These are phyloP conservation scores for Pseudogymnoascus sp. DNA, from an alignment of 2,329 filamentous ascomycete species.

Conservation along the genomic window DNA sequence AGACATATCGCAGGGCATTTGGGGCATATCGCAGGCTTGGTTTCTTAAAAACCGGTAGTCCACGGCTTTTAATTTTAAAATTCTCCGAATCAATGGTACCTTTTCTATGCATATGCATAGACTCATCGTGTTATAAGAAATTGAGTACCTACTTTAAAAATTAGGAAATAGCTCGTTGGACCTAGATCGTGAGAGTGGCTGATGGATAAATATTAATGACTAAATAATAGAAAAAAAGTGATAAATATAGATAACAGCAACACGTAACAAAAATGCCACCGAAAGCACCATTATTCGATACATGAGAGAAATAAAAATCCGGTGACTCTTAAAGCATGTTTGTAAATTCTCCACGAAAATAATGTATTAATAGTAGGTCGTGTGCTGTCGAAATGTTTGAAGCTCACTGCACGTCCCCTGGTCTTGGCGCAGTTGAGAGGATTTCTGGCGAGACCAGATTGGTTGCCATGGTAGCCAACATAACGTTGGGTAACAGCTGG, in stretches of 20 bases:
- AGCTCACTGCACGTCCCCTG: neutral
- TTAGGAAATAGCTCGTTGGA: neutral
- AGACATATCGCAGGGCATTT: neutral
- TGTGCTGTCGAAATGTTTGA: neutral
- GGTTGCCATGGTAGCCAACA: constrained; percentile 6
- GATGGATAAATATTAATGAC: neutral
- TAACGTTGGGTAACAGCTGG: neutral
- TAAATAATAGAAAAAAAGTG: neutral
- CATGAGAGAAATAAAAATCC: neutral
- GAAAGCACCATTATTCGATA: neutral
- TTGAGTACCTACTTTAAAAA: neutral
- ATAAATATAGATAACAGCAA: neutral
- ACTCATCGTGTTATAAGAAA: neutral
- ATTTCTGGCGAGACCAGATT: neutral
- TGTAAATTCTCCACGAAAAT: neutral
- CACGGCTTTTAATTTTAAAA: neutral
- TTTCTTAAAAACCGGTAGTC: neutral
- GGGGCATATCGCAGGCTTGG: neutral
- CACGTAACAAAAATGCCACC: neutral
- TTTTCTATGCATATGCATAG: neutral
- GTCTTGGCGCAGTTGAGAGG: neutral
- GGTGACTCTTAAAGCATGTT: neutral
- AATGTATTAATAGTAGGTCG: neutral
- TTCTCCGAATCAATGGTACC: neutral
- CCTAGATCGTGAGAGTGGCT: neutral